phyloP scores from a whole-genome alignment of 129 eudicot genomes.

The Apium graveolens region DNA sequence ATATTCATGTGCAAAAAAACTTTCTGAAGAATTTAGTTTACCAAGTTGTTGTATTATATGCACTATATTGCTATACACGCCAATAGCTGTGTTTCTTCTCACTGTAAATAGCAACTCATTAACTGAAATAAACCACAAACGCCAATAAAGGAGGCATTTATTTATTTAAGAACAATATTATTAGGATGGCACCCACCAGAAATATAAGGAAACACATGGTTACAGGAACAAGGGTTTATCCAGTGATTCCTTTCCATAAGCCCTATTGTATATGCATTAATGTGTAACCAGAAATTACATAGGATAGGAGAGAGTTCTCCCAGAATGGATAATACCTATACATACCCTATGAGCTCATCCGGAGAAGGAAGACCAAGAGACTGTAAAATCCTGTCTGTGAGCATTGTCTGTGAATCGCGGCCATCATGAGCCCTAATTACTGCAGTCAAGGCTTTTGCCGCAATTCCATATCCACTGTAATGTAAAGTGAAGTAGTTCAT shows the following conservation, averaged over 20 bases:
- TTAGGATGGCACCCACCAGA: neutral
- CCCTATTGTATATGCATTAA: neutral
- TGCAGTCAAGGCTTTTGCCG: conserved; percentile 71
- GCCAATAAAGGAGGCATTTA: neutral
- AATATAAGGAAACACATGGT: neutral
- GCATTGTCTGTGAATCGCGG: conserved; percentile 75
- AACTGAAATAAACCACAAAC: neutral
- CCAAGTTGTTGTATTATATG: neutral
- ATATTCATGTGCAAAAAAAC: neutral
- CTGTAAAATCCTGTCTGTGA: conserved; percentile 43
- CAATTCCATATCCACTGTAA: conserved; percentile 86
- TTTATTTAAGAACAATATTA: neutral
- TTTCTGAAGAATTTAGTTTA: neutral
- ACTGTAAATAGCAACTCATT: neutral
- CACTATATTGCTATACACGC: neutral
- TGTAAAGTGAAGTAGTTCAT: conserved; percentile 20
- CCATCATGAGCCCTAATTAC: conserved; percentile 85
- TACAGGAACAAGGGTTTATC: neutral
- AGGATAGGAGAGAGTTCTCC: neutral
- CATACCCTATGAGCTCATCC: conserved; percentile 80
- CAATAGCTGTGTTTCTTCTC: neutral
- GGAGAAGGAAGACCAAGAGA: conserved; percentile 61
- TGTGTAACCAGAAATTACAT: neutral
- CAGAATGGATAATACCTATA: conserved; percentile 2
- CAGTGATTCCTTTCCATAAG: neutral